Evolutionary conservation across 1,284 basidiomycete species (phyloP).

Genomic region (Xerocomus minutiporus): DNA sequence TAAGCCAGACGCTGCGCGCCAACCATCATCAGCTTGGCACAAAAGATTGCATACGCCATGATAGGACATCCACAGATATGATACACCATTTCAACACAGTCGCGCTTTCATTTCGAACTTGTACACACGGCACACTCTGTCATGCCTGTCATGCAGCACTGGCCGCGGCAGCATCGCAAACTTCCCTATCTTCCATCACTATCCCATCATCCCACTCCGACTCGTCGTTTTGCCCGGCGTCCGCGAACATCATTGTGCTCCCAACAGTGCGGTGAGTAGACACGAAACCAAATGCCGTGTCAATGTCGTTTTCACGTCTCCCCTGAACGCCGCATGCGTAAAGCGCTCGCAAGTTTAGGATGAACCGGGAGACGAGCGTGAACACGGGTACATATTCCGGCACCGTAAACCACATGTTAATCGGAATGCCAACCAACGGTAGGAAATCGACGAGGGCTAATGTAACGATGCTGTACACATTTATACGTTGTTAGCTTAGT

Average conservation of each 20-base stretch:
- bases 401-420: background rate
- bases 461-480: background rate
- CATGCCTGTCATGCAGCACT: background rate
- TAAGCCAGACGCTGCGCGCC: no score
- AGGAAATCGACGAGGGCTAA: background rate
- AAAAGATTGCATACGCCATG: no score
- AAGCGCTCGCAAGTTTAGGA: background rate
- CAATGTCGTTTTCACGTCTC: background rate
- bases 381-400: background rate
- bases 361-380: background rate
- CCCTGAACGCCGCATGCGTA: background rate
- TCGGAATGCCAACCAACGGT: background rate
- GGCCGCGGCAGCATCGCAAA: background rate
- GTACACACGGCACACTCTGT: background rate
- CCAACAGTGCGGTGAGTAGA: no score
- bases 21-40: no score
- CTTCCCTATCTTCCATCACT: background rate
- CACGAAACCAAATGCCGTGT: background rate
- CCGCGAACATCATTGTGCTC: background rate
- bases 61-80: no score
- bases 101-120: background rate
- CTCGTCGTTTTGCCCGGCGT: background rate
- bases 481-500: background rate
- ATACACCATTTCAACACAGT: background rate
- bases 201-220: background rate